Evolutionary conservation across 139 green algal species (phyloP).

Genomic region (Closterium sp.): DNA sequence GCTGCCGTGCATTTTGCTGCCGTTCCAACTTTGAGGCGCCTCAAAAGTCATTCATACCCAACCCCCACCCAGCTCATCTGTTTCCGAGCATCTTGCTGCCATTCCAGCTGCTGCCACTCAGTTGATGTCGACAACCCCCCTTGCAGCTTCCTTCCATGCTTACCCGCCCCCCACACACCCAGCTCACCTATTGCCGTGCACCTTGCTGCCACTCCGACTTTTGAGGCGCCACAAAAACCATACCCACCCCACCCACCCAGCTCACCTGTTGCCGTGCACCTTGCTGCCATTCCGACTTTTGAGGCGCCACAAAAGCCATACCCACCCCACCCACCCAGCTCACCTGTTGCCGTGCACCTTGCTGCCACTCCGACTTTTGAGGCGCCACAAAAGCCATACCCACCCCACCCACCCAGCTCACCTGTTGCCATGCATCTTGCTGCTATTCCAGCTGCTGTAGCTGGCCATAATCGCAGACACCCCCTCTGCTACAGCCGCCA

Average conservation of each 20-base stretch:
- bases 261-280: neutral
- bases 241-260: neutral
- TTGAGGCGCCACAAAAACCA: too few species aligned
- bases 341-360: neutral
- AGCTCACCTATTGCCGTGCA: neutral
- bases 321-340: neutral
- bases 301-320: too few species aligned
- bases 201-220: too few species aligned
- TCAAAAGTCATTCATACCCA: too few species aligned
- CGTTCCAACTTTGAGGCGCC: too few species aligned
- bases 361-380: too few species aligned
- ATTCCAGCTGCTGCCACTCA: conserved; percentile 48
- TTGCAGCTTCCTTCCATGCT: neutral
- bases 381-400: too few species aligned
- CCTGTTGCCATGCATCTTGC: conserved; percentile 38
- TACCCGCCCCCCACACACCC: neutral
- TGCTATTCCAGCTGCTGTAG: conserved; percentile 44
- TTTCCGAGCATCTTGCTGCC: conserved; percentile 41
- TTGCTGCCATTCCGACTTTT: too few species aligned
- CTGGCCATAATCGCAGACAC: conserved; percentile 16
- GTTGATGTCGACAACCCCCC: too few species aligned
- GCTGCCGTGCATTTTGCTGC: too few species aligned
- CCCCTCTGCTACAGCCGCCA: conserved; percentile 6
- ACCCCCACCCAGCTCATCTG: too few species aligned
- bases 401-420: neutral